Evolutionary conservation across 768 basidiomycete species (phyloP).

Genomic region (Clavulina sp.): DNA sequence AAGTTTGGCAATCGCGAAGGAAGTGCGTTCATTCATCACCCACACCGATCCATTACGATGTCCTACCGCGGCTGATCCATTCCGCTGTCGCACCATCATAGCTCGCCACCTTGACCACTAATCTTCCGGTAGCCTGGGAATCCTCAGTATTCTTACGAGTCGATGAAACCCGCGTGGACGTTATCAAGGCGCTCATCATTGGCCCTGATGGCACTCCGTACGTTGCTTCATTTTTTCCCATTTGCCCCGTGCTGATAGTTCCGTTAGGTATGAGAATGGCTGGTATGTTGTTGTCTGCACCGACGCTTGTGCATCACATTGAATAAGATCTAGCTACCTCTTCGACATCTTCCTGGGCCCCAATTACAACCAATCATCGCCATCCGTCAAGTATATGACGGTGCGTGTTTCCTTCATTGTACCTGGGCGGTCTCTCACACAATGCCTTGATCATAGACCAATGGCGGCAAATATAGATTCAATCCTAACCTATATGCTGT

Average conservation of each 20-base stretch:
- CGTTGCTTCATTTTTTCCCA: conserved; percentile 4
- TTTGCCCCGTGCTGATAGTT: background rate
- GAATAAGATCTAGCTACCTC: conserved; percentile 28
- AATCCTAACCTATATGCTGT: conserved; percentile 92
- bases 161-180: conserved; percentile 79
- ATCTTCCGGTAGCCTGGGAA: conserved; percentile 87
- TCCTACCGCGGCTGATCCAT: background rate
- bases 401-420: conserved; percentile 13
- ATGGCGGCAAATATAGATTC: conserved; percentile 76
- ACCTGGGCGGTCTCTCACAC: background rate
- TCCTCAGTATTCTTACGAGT: conserved; percentile 87
- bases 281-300: conserved; percentile 34
- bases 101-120: conserved; percentile 87
- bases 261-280: conserved; percentile 66
- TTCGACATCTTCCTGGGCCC: conserved; percentile 91
- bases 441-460: conserved; percentile 33
- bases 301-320: background rate
- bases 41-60: background rate
- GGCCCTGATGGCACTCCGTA: conserved; percentile 91
- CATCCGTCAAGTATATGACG: conserved; percentile 50
- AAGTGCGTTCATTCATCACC: conserved; percentile 27
- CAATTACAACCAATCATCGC: conserved; percentile 76
- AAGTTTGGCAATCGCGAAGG: conserved; percentile 88
- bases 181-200: conserved; percentile 76
- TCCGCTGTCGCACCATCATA: conserved; percentile 16